A percentile compares a stretch with the other conserved stretches of the same genome.
Evolutionary conservation across 1,284 basidiomycete species (phyloP).

Genomic region (Ganoderma lingzhi): DNA sequence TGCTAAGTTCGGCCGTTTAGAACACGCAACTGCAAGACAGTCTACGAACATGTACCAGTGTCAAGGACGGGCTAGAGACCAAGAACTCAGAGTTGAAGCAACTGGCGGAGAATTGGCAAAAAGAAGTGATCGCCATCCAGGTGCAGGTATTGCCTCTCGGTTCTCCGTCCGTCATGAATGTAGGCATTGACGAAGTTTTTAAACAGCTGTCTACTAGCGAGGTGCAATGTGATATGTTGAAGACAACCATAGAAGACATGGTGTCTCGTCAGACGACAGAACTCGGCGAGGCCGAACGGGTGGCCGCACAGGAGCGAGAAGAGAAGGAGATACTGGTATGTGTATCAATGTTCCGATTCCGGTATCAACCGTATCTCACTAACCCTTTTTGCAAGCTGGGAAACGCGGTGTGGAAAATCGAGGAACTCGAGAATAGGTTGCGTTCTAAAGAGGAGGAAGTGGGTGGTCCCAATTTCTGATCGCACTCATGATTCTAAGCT

Average conservation of each 20-base stretch:
- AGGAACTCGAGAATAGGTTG: slow-evolving; percentile 20
- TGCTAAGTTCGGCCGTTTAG: background rate
- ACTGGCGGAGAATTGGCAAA: slow-evolving; percentile 4
- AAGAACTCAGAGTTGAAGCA: slow-evolving; percentile 6
- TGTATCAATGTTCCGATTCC: background rate
- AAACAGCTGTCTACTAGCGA: slow-evolving; percentile 15
- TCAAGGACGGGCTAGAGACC: background rate
- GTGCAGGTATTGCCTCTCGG: slow-evolving; percentile 13
- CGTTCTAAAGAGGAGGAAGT: slow-evolving; percentile 22
- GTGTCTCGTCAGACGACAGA: slow-evolving; percentile 15
- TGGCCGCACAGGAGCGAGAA: slow-evolving; percentile 12
- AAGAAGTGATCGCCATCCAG: slow-evolving; percentile 3
- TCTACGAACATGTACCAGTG: background rate
- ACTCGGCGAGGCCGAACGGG: slow-evolving; percentile 7
- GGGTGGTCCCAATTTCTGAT: background rate
- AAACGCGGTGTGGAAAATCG: slow-evolving; percentile 24
- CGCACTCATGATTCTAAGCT: background rate
- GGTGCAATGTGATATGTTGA: slow-evolving; percentile 26
- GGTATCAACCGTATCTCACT: background rate
- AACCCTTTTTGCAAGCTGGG: slow-evolving; percentile 5
- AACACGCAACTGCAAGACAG: slow-evolving; percentile 12
- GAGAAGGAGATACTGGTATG: slow-evolving; percentile 2
- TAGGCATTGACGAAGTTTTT: background rate
- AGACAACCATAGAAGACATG: slow-evolving; percentile 18
- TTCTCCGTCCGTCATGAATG: too few species aligned